Conservation (phyloP, 306 rosid species). For the Inga oerstediana region DNA sequence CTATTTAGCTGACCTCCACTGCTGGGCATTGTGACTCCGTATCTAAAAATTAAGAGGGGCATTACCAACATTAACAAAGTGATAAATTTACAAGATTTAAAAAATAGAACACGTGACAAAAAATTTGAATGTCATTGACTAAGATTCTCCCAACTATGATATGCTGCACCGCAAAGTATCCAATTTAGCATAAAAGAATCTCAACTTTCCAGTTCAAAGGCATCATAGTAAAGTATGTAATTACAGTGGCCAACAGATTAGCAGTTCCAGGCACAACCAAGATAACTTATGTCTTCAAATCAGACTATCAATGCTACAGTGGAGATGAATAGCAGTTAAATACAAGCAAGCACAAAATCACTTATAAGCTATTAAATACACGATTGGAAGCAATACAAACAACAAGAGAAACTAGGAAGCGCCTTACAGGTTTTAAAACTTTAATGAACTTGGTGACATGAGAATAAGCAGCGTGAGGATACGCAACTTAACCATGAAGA, state of each 20-base stretch:
- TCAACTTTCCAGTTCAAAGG: not conserved
- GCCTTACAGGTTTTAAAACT: not conserved
- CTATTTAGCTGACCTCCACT: slow-evolving; percentile 60
- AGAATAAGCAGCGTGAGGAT: not conserved
- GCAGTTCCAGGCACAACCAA: not conserved
- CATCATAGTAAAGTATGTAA: not conserved
- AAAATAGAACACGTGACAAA: not conserved
- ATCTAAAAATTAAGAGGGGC: slow-evolving; percentile 45
- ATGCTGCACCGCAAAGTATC: not conserved
- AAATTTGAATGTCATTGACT: not conserved
- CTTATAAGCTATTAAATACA: not conserved
- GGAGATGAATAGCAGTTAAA: not conserved
- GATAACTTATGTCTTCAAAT: slow-evolving; percentile 7
- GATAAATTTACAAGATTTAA: not conserved
- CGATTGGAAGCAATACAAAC: not conserved
- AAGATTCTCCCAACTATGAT: not conserved
- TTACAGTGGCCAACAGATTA: not conserved
- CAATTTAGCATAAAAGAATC: not conserved
- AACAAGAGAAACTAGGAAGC: not conserved
- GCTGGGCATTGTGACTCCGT: slow-evolving; percentile 54
- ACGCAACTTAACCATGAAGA: not conserved
- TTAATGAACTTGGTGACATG: not conserved
- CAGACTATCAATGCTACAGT: slow-evolving; percentile 6
- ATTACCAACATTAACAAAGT: slow-evolving; percentile 18
- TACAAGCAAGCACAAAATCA: not conserved